A percentile compares a stretch with the other conserved stretches of the same genome.
These are phyloP conservation scores for Metschnikowia henanensis DNA, from an alignment of 805 yeast species.

Conservation along the genomic window DNA sequence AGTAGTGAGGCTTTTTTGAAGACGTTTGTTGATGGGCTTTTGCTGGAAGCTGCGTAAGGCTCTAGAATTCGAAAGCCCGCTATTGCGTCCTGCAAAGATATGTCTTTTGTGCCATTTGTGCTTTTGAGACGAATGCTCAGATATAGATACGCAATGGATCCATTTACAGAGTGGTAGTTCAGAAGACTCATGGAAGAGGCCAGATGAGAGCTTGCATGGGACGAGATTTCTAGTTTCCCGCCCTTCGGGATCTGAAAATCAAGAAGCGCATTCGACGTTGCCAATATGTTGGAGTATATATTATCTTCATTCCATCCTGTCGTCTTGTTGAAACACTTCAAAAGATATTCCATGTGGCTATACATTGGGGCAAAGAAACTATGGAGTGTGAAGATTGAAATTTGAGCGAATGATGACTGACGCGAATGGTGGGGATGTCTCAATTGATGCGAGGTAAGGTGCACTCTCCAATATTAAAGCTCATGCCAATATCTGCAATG, in stretches of 20 bases:
- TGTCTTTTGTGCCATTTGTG: slow-evolving; percentile 49
- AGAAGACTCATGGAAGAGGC: slow-evolving; percentile 74
- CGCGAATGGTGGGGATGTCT: too few species aligned
- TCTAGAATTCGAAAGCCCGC: slow-evolving; percentile 65
- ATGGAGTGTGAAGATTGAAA: neutral
- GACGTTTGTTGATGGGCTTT: neutral
- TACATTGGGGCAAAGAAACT: slow-evolving; percentile 46
- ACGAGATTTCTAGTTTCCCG: slow-evolving; percentile 60
- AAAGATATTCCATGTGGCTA: slow-evolving; percentile 84
- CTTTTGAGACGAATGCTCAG: slow-evolving; percentile 57
- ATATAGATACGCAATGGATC: slow-evolving; percentile 81
- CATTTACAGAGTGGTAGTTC: slow-evolving; percentile 64
- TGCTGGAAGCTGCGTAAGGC: slow-evolving; percentile 30
- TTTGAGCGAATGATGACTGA: too few species aligned
- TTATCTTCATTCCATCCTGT: slow-evolving; percentile 82
- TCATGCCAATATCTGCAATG: too few species aligned
- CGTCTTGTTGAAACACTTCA: slow-evolving; percentile 63
- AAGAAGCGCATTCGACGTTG: slow-evolving; percentile 67
- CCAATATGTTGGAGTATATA: slow-evolving; percentile 70
- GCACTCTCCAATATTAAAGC: neutral
- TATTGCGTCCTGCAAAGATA: slow-evolving; percentile 65
- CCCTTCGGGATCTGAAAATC: slow-evolving; percentile 76
- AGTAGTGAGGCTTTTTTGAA: slow-evolving; percentile 41
- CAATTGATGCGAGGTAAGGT: too few species aligned
- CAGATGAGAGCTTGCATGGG: slow-evolving; percentile 66